phyloP scores from a whole-genome alignment of 75 land plant genomes.

The Pinus tabuliformis region DNA sequence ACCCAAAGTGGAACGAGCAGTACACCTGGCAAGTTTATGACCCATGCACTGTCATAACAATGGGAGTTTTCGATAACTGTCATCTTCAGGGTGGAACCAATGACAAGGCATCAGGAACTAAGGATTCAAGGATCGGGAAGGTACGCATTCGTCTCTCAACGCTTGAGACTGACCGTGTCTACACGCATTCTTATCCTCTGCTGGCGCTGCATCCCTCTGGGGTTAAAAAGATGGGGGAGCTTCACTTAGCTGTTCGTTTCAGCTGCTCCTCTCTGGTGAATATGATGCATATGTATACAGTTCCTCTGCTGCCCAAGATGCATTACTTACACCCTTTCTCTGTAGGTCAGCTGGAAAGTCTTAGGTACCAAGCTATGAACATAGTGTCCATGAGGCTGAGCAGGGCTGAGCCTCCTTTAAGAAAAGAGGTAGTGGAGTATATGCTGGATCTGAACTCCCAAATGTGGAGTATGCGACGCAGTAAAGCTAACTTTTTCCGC shows the following conservation, averaged over 20 bases:
- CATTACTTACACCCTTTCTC: constrained; percentile 70
- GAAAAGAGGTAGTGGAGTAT: constrained; percentile 63
- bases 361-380: constrained; percentile 52
- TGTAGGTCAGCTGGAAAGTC: constrained; percentile 40
- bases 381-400: constrained; percentile 51
- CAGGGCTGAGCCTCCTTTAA: constrained; percentile 71
- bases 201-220: constrained; percentile 50
- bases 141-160: constrained; percentile 74
- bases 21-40: constrained; percentile 83
- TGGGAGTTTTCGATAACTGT: constrained; percentile 73
- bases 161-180: constrained; percentile 43
- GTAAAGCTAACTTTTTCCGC: constrained; percentile 65
- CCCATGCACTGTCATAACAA: constrained; percentile 84
- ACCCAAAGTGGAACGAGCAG: constrained; percentile 44
- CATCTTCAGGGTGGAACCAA: constrained; percentile 37
- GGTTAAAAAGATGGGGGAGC: constrained; percentile 60
- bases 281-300: constrained; percentile 48
- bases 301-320: constrained; percentile 71
- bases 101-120: constrained; percentile 1
- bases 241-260: constrained; percentile 74
- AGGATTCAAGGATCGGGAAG: constrained; percentile 57
- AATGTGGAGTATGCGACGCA: constrained; percentile 62
- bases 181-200: constrained; percentile 67
- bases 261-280: constrained; percentile 61
- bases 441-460: constrained; percentile 70